phyloP scores from a whole-genome alignment of 2,329 filamentous ascomycete species.

The Ophidiomyces ophidiicola region DNA sequence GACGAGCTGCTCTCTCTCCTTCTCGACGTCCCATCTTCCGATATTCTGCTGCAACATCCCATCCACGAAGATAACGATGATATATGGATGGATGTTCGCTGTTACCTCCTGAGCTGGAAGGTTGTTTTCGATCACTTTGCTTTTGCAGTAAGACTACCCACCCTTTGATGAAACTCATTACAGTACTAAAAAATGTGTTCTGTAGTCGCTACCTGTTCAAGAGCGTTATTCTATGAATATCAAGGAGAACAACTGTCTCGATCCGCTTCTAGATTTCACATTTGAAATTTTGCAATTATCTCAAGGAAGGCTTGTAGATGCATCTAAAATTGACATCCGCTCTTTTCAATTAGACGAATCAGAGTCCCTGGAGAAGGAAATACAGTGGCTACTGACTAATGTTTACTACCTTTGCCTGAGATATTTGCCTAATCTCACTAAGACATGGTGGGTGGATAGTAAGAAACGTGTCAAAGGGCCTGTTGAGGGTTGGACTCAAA shows the following conservation, averaged over 20 bases:
- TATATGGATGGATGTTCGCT: conserved; percentile 58
- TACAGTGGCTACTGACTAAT: conserved; percentile 73
- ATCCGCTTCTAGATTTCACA: conserved; percentile 60
- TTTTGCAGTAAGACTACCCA: conserved; percentile 42
- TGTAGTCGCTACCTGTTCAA: conserved; percentile 63
- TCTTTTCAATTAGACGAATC: conserved; percentile 49
- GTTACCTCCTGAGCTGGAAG: conserved; percentile 81
- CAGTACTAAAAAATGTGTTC: neutral
- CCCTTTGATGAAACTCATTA: neutral
- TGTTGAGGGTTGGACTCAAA: conserved; percentile 75
- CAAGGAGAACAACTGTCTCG: conserved; percentile 58
- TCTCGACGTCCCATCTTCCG: conserved; percentile 60
- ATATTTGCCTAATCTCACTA: conserved; percentile 65
- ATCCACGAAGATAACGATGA: conserved; percentile 48
- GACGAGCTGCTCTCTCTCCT: conserved; percentile 75
- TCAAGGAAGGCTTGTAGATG: conserved; percentile 56
- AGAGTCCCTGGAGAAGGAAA: conserved; percentile 56
- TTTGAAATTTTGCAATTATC: conserved; percentile 78
- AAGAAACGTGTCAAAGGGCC: conserved; percentile 66
- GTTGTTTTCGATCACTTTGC: conserved; percentile 77
- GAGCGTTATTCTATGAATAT: conserved; percentile 68
- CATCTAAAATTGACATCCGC: conserved; percentile 57
- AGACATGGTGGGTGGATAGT: conserved; percentile 72
- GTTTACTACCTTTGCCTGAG: conserved; percentile 73
- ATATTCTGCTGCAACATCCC: conserved; percentile 52